phyloP scores from a whole-genome alignment of 129 eudicot genomes.

The Flaveria brownii region DNA sequence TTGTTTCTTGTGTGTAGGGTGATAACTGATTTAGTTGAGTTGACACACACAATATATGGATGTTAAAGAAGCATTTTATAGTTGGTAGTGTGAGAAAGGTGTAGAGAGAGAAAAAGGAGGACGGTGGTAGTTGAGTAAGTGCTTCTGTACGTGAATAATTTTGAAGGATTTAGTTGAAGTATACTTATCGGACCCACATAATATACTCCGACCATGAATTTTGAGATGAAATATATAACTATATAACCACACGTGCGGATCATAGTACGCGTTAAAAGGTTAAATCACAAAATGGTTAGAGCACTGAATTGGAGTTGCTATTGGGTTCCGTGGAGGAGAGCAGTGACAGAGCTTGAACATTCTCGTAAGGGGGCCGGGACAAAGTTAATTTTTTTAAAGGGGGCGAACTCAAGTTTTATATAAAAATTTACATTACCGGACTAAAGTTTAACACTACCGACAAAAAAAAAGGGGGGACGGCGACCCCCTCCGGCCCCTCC shows the following conservation, averaged over 20 bases:
- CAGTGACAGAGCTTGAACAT: too few species aligned
- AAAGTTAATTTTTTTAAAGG: too few species aligned
- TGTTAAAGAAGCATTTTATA: not conserved
- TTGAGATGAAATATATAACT: not conserved
- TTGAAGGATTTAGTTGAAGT: conserved; percentile 19
- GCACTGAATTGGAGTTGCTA: too few species aligned
- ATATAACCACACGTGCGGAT: conserved; percentile 24
- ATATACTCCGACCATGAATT: conserved; percentile 34
- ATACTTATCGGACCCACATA: conserved; percentile 34
- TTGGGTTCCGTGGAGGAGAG: too few species aligned
- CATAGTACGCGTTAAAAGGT: conserved; percentile 33
- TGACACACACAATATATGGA: not conserved
- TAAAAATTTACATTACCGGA: too few species aligned
- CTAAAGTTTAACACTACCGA: too few species aligned
- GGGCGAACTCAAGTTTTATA: too few species aligned
- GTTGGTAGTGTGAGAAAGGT: not conserved
- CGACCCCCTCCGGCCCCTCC: too few species aligned
- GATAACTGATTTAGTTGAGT: not conserved
- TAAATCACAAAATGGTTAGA: not conserved
- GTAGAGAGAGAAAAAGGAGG: conserved; percentile 2
- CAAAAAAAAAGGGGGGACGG: too few species aligned
- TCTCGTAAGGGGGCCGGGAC: too few species aligned
- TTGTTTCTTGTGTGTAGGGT: not conserved
- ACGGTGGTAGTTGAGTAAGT: not conserved
- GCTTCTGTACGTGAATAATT: not conserved